Conservation (phyloP, 495 filamentous ascomycete genomes). For the Hypoxylon lenormandii region DNA sequence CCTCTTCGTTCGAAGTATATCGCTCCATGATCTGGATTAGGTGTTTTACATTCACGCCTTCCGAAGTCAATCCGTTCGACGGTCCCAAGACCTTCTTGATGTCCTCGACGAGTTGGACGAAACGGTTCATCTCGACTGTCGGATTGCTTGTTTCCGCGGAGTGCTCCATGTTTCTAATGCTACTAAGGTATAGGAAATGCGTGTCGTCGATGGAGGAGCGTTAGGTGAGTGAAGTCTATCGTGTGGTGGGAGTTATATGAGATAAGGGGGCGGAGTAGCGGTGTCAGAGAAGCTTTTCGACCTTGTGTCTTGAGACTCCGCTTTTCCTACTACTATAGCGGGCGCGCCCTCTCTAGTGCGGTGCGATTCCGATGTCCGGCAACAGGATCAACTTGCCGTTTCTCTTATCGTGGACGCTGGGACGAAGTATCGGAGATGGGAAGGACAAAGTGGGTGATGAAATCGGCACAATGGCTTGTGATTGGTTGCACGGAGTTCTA, state of each 20-base stretch:
- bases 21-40: conserved; percentile 75
- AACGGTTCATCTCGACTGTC: conserved; percentile 59
- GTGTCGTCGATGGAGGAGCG: conserved; percentile 8
- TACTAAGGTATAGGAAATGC: conserved; percentile 13
- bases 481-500: conserved; percentile 31
- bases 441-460: conserved; percentile 30
- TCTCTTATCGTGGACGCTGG: conserved; percentile 38
- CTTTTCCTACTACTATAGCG: conserved; percentile 29
- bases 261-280: conserved; percentile 22
- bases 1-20: conserved; percentile 72
- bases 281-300: conserved; percentile 22
- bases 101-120: conserved; percentile 78
- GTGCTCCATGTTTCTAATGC: conserved; percentile 8
- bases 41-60: conserved; percentile 77
- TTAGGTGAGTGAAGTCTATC: conserved; percentile 31
- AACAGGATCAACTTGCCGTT: conserved; percentile 35
- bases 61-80: conserved; percentile 80
- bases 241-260: conserved; percentile 14
- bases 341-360: conserved; percentile 17
- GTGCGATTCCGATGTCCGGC: conserved; percentile 43
- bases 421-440: conserved; percentile 11
- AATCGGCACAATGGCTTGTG: conserved; percentile 24
- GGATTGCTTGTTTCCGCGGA: conserved; percentile 3
- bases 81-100: conserved; percentile 79
- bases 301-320: conserved; percentile 33